Evolutionary conservation across 2,329 filamentous ascomycete species (phyloP), one percentile per base, ranked within the genome.

Genomic region (Diaporthe amygdali): DNA sequence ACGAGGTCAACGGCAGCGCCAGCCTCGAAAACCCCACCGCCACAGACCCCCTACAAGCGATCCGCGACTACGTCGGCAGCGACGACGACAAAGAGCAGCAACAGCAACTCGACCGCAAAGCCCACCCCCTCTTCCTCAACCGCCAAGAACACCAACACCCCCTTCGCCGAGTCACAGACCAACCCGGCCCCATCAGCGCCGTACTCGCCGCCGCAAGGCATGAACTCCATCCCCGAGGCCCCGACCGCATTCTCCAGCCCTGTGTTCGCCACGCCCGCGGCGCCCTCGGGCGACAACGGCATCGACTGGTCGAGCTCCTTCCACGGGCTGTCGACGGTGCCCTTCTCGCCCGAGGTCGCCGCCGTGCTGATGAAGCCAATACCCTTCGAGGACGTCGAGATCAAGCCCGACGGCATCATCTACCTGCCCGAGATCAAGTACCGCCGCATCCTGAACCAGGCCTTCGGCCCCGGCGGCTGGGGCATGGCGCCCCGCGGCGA

Each of bases 351-450:
- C 55, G 92, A 95, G 81, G 89, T 92, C 67, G 87, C 89, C 12
- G 87, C 90, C 20, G 87, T 94, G 25, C 87, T 98, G 56, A 88
- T 93, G 73, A 85, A 89, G 70, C 90, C 91, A 2, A 80, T 97
- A 15, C 84, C 90, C 68, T 83, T 88, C 0, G 88, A 91, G 59
- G 96, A 98, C 82, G 91, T 99, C 69, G 96, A 99, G 85, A 93
- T 99, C 79, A 99, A 99, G 85, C 96, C 96, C 39, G 96, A 99
- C 84, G 96, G 96, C 41, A 96, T 99, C 76, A 86, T 98, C 72
- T 99, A 98, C 81, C 86, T 99, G 71, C 96, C 96, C 15, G 96
- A 99, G 87, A 98, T 99, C 86, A 98, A 98, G 84, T 99, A 99
- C 84, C 87, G 96, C 54, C 87, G 96, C 74, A 96, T 97, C 74